A percentile compares a stretch with the other conserved stretches of the same genome.
These are phyloP conservation scores for Amaranthus palmeri DNA, from an alignment of 148 eudicot species.

Conservation along the genomic window DNA sequence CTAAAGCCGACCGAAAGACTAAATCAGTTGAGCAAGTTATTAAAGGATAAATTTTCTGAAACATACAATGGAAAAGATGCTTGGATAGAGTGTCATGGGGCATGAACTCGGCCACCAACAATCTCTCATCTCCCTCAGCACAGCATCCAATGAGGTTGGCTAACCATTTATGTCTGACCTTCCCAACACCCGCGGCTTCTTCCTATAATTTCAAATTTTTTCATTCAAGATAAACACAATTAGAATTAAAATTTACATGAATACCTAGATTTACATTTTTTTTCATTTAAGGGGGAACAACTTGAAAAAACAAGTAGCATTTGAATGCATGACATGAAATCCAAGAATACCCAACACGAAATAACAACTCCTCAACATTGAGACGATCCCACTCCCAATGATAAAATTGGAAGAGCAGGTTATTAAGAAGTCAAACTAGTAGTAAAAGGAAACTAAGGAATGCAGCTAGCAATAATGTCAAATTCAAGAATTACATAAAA, in stretches of 20 bases:
- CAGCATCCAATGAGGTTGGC: conserved; percentile 93
- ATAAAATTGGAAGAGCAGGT: background rate
- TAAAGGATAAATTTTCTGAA: background rate
- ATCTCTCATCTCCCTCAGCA: conserved; percentile 97
- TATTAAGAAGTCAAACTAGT: no score
- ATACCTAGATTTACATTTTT: background rate
- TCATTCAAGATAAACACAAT: conserved; percentile 8
- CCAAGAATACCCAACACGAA: no score
- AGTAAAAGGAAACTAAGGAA: no score
- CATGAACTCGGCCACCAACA: conserved; percentile 92
- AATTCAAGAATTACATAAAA: background rate
- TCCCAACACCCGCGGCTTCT: conserved; percentile 93
- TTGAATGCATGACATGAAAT: background rate
- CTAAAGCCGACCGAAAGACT: background rate
- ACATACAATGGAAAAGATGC: conserved; percentile 94
- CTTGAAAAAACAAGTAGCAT: background rate
- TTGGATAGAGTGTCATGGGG: conserved; percentile 88
- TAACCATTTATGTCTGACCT: conserved; percentile 78
- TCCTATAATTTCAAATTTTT: conserved; percentile 41
- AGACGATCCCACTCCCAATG: background rate
- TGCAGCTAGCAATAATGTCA: no score
- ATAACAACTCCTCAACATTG: background rate
- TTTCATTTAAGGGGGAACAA: background rate
- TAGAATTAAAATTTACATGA: background rate
- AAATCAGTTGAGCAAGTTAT: background rate